Percentiles rank a stretch among this genome's conserved stretches.
Evolutionary conservation across 1,139 yeast genomes (phyloP).

Genomic region (Kluyveromyces sp.): DNA sequence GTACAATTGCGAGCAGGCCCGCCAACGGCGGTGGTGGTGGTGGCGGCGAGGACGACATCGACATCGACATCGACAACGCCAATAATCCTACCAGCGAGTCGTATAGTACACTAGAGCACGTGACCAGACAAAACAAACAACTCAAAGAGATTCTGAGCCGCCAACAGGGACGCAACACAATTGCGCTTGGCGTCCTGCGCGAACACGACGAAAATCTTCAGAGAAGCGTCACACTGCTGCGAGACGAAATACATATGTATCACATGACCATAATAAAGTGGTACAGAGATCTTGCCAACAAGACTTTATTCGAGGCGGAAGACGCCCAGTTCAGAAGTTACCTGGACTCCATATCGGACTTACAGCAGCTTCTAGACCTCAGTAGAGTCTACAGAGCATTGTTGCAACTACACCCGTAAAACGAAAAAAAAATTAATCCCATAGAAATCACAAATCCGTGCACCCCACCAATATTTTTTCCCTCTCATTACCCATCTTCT

Average conservation of each 20-base stretch:
- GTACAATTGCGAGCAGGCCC: background rate
- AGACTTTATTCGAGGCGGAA: conserved; percentile 15
- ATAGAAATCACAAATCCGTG: background rate
- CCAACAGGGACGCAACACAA: conserved; percentile 9
- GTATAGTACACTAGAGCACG: background rate
- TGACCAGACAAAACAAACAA: conserved; percentile 13
- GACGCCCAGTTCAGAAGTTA: conserved; percentile 20
- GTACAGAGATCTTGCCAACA: conserved; percentile 11
- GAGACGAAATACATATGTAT: conserved; percentile 16
- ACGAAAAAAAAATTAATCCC: background rate
- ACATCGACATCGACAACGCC: background rate
- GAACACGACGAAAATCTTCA: conserved; percentile 19
- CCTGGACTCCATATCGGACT: conserved; percentile 14
- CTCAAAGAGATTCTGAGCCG: conserved; percentile 11
- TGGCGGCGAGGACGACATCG: background rate
- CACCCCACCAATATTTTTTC: no score
- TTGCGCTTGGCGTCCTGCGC: conserved; percentile 13
- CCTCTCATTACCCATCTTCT: no score
- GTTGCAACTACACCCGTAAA: conserved; percentile 10
- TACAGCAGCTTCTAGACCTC: conserved; percentile 19
- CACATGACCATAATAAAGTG: conserved; percentile 10
- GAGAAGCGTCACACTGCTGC: conserved; percentile 15
- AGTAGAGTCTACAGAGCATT: conserved; percentile 17
- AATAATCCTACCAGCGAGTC: background rate
- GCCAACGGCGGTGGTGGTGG: background rate